Evolutionary conservation across 257 asterid genomes (phyloP).

Genomic region (Hygrophila difformis): DNA sequence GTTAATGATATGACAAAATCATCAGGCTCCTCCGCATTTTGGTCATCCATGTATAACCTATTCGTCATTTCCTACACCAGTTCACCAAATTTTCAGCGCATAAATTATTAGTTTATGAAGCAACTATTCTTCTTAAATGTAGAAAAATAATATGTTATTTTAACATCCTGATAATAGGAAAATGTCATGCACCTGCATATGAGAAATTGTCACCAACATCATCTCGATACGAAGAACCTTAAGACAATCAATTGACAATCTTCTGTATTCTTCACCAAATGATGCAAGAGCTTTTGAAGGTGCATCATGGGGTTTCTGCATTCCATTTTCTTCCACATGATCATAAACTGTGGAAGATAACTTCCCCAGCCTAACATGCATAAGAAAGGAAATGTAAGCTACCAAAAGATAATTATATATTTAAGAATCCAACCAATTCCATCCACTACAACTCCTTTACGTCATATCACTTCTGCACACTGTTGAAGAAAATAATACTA

Average conservation of each 20-base stretch:
- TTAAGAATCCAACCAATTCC: too few relatives aligned
- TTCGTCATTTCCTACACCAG: slow-evolving; percentile 72
- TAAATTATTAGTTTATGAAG: slow-evolving; percentile 12
- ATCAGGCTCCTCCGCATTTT: slow-evolving; percentile 99
- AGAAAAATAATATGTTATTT: neutral
- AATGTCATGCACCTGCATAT: slow-evolving; percentile 66
- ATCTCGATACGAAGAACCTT: slow-evolving; percentile 94
- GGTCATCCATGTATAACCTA: slow-evolving; percentile 87
- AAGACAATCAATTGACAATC: slow-evolving; percentile 90
- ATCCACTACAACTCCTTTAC: too few relatives aligned
- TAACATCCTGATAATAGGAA: neutral
- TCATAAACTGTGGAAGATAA: slow-evolving; percentile 49
- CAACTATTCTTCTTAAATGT: neutral
- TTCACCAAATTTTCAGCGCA: slow-evolving; percentile 14
- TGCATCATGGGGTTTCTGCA: slow-evolving; percentile 36
- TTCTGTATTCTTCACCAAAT: slow-evolving; percentile 91
- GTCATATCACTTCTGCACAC: too few relatives aligned
- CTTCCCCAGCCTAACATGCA: slow-evolving; percentile 58
- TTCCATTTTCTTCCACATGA: slow-evolving; percentile 54
- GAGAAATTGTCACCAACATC: slow-evolving; percentile 93
- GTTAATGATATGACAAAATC: slow-evolving; percentile 87
- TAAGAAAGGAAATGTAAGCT: slow-evolving; percentile 14
- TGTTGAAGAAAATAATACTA: too few relatives aligned
- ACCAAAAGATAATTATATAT: slow-evolving; percentile 15
- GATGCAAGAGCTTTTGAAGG: slow-evolving; percentile 70